Base-by-base conservation (phyloP, 257 asterid genomes). In the Handroanthus guayacan region DNA sequence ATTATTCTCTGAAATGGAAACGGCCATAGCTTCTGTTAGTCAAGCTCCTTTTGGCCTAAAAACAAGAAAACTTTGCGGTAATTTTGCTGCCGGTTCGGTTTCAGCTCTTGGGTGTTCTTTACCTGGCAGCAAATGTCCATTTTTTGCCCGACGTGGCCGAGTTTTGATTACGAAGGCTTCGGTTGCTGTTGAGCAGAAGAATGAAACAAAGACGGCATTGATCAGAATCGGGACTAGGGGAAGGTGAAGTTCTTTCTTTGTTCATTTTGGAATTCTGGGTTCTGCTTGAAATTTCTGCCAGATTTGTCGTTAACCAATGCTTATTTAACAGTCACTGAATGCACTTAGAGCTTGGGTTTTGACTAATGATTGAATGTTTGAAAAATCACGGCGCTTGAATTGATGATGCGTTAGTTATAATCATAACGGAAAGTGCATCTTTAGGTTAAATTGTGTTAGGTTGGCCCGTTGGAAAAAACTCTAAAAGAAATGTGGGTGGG, bases 221-320 rank as follows among this genome's bases (percentile, higher is more conserved):
- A 91, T 94, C 62, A 86, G 97, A 77, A 91, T 94, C 70, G 99
- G 99, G n/a, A 92, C 99, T 14, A 72, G 99, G 74, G 99, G 97
- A 67, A 94, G 99, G 99, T 94, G 82, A 73, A 66, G 61, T 80
- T 80, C 48, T 57, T 47, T 67, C 12, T 57, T 60, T 68, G 43
- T 17, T 43, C 13, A 7, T 20, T 54, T 73, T 57, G 38, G 20
- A 6, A 52, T n/a, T 79, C 47, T 74, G 54, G 74, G 72, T 75
- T 58, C 44, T 47, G 51, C 47, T 69, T 78, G 20, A 18, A 54
- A 54, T 54, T 54, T n/a, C 8, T 54, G 61, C 67, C 14, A n/a
- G 54, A 78, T 56, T 41, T 71, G 71, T 17, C n/a, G 50, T 67
- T 72, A 37, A 20, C 12, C 43, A 77, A 51, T 39, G 48, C 18